Percentiles rank a stretch among this genome's conserved stretches.
These are phyloP conservation scores for Parascedosporium putredinis DNA, from an alignment of 2,329 filamentous ascomycete genomes.

Conservation along the genomic window DNA sequence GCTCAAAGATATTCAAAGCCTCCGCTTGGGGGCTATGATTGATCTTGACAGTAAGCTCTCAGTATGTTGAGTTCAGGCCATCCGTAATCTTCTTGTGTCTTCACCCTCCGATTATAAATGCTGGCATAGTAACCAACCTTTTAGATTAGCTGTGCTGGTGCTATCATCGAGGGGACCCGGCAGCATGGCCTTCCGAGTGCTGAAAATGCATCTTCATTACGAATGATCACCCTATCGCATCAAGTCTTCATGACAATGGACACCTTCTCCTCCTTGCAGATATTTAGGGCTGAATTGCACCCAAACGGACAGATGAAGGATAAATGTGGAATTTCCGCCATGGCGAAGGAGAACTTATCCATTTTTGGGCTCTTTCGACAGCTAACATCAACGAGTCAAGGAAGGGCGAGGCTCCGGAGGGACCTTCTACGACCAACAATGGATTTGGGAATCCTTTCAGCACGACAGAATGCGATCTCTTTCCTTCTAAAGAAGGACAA, in stretches of 20 bases:
- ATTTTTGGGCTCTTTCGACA: conserved; percentile 73
- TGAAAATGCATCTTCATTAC: conserved; percentile 52
- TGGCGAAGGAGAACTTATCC: conserved; percentile 71
- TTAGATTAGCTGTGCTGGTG: conserved; percentile 74
- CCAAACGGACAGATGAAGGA: conserved; percentile 57
- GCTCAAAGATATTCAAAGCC: conserved; percentile 45
- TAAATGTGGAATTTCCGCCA: conserved; percentile 20
- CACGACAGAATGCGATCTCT: conserved; percentile 60
- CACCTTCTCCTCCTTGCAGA: conserved; percentile 71
- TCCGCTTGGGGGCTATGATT: conserved; percentile 61
- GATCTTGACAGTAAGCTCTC: conserved; percentile 66
- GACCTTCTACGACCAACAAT: conserved; percentile 71
- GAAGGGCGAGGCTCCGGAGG: conserved; percentile 62
- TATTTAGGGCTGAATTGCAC: conserved; percentile 72
- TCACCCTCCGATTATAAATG: no score
- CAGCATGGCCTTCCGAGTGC: conserved; percentile 36
- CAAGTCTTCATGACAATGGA: conserved; percentile 74
- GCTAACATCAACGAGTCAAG: conserved; percentile 68
- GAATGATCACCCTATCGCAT: conserved; percentile 61
- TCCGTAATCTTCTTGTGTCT: conserved; percentile 4
- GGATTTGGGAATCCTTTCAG: conserved; percentile 55
- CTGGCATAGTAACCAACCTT: no score
- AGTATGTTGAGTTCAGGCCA: conserved; percentile 28
- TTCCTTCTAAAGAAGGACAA: conserved; percentile 62
- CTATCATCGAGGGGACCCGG: conserved; percentile 68